phyloP scores from a whole-genome alignment of 257 asterid genomes.

The Schizonepeta tenuifolia region DNA sequence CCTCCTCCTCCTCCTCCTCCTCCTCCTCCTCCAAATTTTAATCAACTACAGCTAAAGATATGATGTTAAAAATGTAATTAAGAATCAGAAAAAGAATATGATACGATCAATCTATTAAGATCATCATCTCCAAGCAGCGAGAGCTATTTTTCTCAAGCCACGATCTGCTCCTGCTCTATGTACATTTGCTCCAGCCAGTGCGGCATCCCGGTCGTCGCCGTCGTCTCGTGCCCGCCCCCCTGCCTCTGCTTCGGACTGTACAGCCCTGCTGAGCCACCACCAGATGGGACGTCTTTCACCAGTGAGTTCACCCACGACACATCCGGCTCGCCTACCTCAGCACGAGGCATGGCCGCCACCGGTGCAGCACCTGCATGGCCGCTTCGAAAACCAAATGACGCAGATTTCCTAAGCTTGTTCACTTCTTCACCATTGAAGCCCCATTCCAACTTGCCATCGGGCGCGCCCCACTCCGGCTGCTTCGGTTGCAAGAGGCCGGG shows the following conservation, averaged over 20 bases:
- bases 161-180: conserved; percentile 88
- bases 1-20: not conserved
- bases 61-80: conserved; percentile 31
- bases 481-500: conserved; percentile 46
- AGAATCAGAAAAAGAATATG: conserved; percentile 56
- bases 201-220: conserved; percentile 36
- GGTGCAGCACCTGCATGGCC: conserved; percentile 29
- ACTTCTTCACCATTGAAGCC: conserved; percentile 77
- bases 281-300: conserved; percentile 65
- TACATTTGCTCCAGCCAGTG: conserved; percentile 87
- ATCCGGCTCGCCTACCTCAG: conserved; percentile 58
- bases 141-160: conserved; percentile 48
- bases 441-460: conserved; percentile 86
- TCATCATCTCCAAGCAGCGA: conserved; percentile 22
- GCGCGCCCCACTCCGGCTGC: conserved; percentile 74
- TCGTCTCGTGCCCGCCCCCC: not conserved
- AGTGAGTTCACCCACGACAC: conserved; percentile 85
- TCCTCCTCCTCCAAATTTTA: not conserved
- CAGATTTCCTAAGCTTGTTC: conserved; percentile 69
- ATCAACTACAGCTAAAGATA: conserved; percentile 25
- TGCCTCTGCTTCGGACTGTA: conserved; percentile 18
- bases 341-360: conserved; percentile 7
- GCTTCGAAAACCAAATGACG: conserved; percentile 54
- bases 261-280: conserved; percentile 30
- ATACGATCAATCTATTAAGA: conserved; percentile 34